A percentile compares a stretch with the other conserved stretches of the same genome.
These are phyloP conservation scores for Candolleomyces aberdarensis DNA, from an alignment of 768 basidiomycete genomes.

Conservation along the genomic window DNA sequence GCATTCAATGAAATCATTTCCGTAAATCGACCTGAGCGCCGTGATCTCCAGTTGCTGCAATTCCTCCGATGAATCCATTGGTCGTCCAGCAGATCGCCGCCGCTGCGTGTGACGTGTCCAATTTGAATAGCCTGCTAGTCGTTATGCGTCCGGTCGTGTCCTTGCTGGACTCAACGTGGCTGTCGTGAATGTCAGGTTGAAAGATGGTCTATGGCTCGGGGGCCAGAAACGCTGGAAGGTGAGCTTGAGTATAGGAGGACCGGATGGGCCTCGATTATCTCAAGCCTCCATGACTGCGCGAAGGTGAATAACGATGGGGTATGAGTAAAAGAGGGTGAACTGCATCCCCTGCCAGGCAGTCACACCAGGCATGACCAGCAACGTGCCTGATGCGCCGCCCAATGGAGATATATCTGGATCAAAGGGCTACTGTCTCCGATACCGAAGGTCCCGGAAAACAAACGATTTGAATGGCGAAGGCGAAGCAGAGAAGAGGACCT, in stretches of 20 bases:
- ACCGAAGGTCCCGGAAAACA: background rate
- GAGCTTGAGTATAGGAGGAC: conserved; percentile 61
- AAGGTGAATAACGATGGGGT: conserved; percentile 8
- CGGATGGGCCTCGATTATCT: conserved; percentile 67
- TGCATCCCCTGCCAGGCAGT: background rate
- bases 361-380: conserved; percentile 11
- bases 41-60: conserved; percentile 67
- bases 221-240: conserved; percentile 27
- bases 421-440: background rate
- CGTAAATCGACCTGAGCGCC: conserved; percentile 78
- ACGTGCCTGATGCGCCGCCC: conserved; percentile 22
- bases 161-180: background rate
- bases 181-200: conserved; percentile 2
- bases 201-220: conserved; percentile 10
- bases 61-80: conserved; percentile 75
- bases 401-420: conserved; percentile 9
- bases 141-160: too few species aligned
- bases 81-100: background rate
- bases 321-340: conserved; percentile 7
- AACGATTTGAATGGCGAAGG: background rate
- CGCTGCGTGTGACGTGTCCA: too few species aligned
- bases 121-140: too few species aligned
- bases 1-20: conserved; percentile 68
- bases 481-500: background rate
- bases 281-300: conserved; percentile 62